These are phyloP conservation scores for Aphanomyces stellatus DNA, from an alignment of 352 stramenopile species.

Conservation along the genomic window DNA sequence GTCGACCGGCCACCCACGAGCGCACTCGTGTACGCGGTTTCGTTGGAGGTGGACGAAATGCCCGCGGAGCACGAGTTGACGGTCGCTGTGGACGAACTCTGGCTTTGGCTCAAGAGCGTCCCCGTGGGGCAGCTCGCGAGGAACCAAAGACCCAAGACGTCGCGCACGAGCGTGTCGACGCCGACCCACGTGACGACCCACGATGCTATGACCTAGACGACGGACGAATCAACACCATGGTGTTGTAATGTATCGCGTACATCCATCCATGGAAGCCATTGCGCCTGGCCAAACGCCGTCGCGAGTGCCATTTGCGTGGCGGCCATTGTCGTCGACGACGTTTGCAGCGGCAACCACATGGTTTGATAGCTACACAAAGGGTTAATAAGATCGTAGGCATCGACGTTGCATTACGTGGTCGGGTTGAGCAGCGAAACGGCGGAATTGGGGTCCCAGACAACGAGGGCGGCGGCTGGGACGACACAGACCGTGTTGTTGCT, in stretches of 20 bases:
- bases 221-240: neutral
- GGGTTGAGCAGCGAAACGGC: constrained; percentile 36
- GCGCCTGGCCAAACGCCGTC: constrained; percentile 19
- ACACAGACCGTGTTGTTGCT: constrained; percentile 32
- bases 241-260: neutral
- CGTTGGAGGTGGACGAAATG: neutral
- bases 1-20: neutral
- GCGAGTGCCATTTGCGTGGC: constrained; percentile 24
- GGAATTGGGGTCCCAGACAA: constrained; percentile 35
- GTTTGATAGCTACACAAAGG: constrained; percentile 30
- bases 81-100: neutral
- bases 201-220: constrained; percentile 26
- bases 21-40: constrained; percentile 4
- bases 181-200: constrained; percentile 45
- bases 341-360: constrained; percentile 23
- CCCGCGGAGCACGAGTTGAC: neutral
- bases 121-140: constrained; percentile 41
- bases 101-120: neutral
- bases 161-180: constrained; percentile 44
- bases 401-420: constrained; percentile 20
- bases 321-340: constrained; percentile 5
- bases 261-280: constrained; percentile 55
- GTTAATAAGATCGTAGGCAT: neutral
- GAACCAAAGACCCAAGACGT: constrained; percentile 60
- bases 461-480: constrained; percentile 33